phyloP scores from a whole-genome alignment of 805 yeast species.

The Schizosaccharomyces lindneri region DNA sequence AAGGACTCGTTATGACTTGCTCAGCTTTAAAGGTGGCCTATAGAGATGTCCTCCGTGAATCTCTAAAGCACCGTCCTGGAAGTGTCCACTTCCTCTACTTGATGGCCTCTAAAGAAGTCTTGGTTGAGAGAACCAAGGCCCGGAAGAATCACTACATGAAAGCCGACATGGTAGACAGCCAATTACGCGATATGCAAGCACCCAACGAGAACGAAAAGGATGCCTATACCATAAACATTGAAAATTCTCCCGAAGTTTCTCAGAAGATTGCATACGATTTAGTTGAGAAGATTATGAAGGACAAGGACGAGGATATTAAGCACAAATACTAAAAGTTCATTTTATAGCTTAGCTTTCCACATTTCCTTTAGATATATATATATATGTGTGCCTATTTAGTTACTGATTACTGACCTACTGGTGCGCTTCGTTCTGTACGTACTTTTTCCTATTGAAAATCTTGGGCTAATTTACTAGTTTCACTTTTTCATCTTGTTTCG shows the following conservation, averaged over 20 bases:
- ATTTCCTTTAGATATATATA: too few species aligned
- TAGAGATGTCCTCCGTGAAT: conserved; percentile 31
- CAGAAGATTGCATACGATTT: neutral
- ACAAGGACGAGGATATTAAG: neutral
- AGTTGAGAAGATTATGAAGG: neutral
- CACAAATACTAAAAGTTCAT: too few species aligned
- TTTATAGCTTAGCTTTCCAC: too few species aligned
- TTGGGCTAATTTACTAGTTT: too few species aligned
- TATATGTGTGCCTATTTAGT: too few species aligned
- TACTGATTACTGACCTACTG: too few species aligned
- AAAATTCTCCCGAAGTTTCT: neutral
- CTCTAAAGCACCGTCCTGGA: conserved; percentile 12
- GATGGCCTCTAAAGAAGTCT: conserved; percentile 35
- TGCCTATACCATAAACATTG: neutral
- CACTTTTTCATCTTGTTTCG: too few species aligned
- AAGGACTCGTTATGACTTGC: conserved; percentile 31
- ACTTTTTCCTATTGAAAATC: too few species aligned
- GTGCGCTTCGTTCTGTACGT: too few species aligned
- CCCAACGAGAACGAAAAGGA: conserved; percentile 4
- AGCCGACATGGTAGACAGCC: conserved; percentile 10
- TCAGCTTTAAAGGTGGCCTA: conserved; percentile 60
- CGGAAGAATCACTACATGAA: conserved; percentile 67
- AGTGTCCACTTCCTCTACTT: conserved; percentile 40
- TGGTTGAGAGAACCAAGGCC: conserved; percentile 32
- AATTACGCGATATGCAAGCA: conserved; percentile 7